These are phyloP conservation scores for Cystobasidium ongulense DNA, from an alignment of 768 basidiomycete genomes.

Conservation along the genomic window DNA sequence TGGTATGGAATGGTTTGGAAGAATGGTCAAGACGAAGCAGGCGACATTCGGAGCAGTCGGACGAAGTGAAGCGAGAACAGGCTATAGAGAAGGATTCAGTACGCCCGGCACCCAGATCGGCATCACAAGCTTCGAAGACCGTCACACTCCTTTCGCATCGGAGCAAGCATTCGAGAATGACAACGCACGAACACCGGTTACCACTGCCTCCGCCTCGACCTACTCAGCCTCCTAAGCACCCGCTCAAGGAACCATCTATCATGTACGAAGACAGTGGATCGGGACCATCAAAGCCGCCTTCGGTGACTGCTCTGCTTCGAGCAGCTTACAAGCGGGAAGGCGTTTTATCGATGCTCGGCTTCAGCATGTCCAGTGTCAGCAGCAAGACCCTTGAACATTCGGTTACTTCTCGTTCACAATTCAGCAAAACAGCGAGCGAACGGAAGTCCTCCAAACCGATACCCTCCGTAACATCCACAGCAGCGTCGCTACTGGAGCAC, in stretches of 20 bases:
- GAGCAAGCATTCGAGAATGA: slow-evolving; percentile 1
- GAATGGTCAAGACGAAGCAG: slow-evolving; percentile 14
- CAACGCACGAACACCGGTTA: slow-evolving; percentile 8
- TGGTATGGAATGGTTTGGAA: slow-evolving; percentile 29
- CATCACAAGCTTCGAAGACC: neutral
- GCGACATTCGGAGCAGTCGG: neutral
- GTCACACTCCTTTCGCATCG: slow-evolving; percentile 5
- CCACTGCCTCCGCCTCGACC: slow-evolving; percentile 5
- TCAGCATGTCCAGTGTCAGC: neutral
- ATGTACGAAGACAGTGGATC: neutral
- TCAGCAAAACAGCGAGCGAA: neutral
- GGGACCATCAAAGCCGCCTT: neutral
- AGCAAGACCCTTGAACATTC: neutral
- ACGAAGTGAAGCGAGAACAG: neutral
- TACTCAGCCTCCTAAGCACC: slow-evolving; percentile 17
- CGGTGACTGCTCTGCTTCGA: neutral
- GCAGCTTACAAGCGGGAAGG: slow-evolving; percentile 9
- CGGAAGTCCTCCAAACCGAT: neutral
- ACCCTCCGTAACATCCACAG: neutral
- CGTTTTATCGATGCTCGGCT: slow-evolving; percentile 14
- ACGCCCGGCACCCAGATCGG: neutral
- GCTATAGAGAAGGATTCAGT: neutral
- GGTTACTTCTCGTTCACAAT: slow-evolving; percentile 11
- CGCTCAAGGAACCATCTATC: slow-evolving; percentile 11
- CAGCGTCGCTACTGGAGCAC: neutral